phyloP scores from a whole-genome alignment of 768 basidiomycete species.

The Tephrocybe sp. region DNA sequence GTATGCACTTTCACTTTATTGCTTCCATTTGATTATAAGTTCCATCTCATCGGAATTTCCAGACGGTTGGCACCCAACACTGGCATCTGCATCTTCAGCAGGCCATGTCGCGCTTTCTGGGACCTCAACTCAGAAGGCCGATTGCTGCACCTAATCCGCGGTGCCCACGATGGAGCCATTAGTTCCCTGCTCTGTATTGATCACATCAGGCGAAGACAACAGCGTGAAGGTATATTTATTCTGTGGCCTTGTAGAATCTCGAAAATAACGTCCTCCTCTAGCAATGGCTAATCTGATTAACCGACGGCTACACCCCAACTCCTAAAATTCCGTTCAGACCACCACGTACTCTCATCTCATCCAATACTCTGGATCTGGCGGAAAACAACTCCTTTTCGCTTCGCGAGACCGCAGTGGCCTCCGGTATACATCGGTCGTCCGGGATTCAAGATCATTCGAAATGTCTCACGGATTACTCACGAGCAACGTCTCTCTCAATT shows the following conservation, averaged over 20 bases:
- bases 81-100: slow-evolving; percentile 83
- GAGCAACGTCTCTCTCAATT: slow-evolving; percentile 74
- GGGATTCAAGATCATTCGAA: slow-evolving; percentile 94
- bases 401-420: slow-evolving; percentile 89
- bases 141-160: slow-evolving; percentile 80
- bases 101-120: slow-evolving; percentile 94
- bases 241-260: neutral
- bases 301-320: slow-evolving; percentile 83
- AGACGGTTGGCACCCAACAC: slow-evolving; percentile 88
- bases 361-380: slow-evolving; percentile 95
- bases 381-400: slow-evolving; percentile 89
- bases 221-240: slow-evolving; percentile 76
- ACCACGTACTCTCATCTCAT: slow-evolving; percentile 90
- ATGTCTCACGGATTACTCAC: slow-evolving; percentile 89
- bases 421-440: slow-evolving; percentile 87
- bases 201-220: slow-evolving; percentile 93
- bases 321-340: slow-evolving; percentile 91
- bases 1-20: slow-evolving; percentile 38
- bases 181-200: slow-evolving; percentile 76
- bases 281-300: slow-evolving; percentile 99
- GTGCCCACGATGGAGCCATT: slow-evolving; percentile 87
- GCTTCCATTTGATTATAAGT: too few relatives aligned
- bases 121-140: slow-evolving; percentile 84
- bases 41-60: slow-evolving; percentile 1
- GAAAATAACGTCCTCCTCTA: slow-evolving; percentile 29